phyloP scores from a whole-genome alignment of 2,329 filamentous ascomycete genomes.

The Ascochyta pisi region DNA sequence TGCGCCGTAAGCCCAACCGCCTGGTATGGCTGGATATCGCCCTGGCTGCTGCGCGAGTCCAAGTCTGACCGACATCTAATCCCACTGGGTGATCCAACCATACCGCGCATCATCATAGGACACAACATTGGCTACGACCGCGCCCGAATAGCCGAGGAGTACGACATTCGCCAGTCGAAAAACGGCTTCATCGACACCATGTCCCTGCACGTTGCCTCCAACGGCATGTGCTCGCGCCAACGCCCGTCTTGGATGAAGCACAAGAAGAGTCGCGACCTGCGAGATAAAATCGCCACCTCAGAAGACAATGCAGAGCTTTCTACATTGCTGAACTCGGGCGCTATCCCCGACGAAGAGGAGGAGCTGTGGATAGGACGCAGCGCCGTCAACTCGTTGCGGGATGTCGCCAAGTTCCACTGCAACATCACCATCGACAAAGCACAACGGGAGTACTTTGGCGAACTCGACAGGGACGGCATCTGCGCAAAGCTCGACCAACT shows the following conservation, averaged over 20 bases:
- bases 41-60: constrained; percentile 88
- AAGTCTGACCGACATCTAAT: constrained; percentile 80
- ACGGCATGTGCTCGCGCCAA: constrained; percentile 98
- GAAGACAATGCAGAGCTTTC: constrained; percentile 75
- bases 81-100: constrained; percentile 78
- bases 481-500: constrained; percentile 77
- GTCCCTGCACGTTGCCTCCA: constrained; percentile 96
- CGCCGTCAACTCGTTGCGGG: constrained; percentile 91
- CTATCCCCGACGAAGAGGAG: constrained; percentile 81
- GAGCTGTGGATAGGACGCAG: constrained; percentile 95
- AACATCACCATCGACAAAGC: constrained; percentile 91
- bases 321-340: constrained; percentile 71
- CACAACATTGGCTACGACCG: constrained; percentile 97
- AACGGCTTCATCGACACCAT: constrained; percentile 96
- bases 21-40: constrained; percentile 98
- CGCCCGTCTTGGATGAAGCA: constrained; percentile 97
- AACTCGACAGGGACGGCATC: constrained; percentile 75
- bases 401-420: constrained; percentile 96
- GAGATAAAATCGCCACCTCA: constrained; percentile 78
- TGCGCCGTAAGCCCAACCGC: constrained; percentile 87
- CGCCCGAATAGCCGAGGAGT: constrained; percentile 87
- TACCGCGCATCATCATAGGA: constrained; percentile 81
- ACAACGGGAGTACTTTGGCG: constrained; percentile 83
- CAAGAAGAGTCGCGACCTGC: constrained; percentile 84
- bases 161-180: constrained; percentile 78